Evolutionary conservation across 768 basidiomycete species (phyloP).

Genomic region (Lentinula boryana): DNA sequence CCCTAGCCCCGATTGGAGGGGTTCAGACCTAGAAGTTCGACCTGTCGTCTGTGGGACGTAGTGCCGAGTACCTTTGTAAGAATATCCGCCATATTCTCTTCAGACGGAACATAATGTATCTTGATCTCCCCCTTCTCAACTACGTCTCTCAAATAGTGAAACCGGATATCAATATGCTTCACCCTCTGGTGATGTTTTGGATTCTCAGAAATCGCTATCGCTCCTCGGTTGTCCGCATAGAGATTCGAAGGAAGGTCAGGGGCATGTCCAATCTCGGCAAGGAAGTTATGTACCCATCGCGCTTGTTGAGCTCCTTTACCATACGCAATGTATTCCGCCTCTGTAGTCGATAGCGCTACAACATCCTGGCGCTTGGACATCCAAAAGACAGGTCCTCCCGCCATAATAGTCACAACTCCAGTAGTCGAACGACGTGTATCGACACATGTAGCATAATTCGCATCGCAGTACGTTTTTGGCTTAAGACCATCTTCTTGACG

Average conservation of each 20-base stretch:
- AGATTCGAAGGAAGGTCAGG: no score
- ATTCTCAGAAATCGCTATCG: no score
- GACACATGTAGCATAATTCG: not conserved
- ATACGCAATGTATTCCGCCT: no score
- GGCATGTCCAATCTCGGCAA: no score
- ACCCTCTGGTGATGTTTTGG: constrained; percentile 19
- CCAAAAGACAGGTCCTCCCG: not conserved
- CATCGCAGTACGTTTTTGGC: not conserved
- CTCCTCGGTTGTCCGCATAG: no score
- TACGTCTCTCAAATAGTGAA: constrained; percentile 17
- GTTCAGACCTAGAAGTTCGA: not conserved
- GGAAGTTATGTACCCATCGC: no score
- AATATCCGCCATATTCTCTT: constrained; percentile 23
- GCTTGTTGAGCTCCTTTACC: no score
- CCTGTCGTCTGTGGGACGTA: not conserved
- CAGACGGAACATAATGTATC: constrained; percentile 6
- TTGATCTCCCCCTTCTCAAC: constrained; percentile 10
- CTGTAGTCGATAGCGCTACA: no score
- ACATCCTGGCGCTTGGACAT: not conserved
- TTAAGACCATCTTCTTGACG: not conserved
- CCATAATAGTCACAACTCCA: not conserved
- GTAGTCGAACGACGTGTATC: not conserved
- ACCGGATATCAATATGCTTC: constrained; percentile 35
- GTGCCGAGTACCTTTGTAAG: constrained; percentile 14
- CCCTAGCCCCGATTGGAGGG: not conserved